Percentiles rank a stretch among this genome's conserved stretches.
Evolutionary conservation across 257 asterid species (phyloP).

Genomic region (Penstemon barbatus): DNA sequence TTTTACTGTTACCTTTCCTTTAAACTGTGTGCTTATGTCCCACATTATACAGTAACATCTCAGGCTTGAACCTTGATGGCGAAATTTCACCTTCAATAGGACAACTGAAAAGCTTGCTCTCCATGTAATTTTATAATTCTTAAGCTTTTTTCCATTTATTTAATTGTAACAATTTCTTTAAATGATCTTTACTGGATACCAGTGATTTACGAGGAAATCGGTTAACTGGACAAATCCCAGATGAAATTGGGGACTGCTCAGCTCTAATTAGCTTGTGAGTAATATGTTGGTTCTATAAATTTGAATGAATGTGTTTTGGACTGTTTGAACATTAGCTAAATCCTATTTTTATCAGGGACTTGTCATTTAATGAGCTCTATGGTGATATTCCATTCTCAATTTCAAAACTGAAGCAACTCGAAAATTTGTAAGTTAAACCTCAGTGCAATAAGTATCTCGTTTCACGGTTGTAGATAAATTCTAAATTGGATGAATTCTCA

Average conservation of each 20-base stretch:
- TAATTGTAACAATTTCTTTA: too few relatives aligned
- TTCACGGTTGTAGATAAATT: neutral
- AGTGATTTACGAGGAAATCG: conserved; percentile 78
- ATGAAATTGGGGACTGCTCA: conserved; percentile 96
- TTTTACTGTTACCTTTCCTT: conserved; percentile 2
- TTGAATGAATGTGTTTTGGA: neutral
- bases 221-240: conserved; percentile 94
- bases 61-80: conserved; percentile 88
- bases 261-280: conserved; percentile 66
- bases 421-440: conserved; percentile 52
- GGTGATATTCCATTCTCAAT: conserved; percentile 95
- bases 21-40: neutral
- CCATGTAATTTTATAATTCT: conserved; percentile 48
- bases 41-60: conserved; percentile 59
- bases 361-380: conserved; percentile 79
- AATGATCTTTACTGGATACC: neutral
- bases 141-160: neutral
- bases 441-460: too few relatives aligned
- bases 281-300: neutral
- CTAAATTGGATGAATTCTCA: neutral
- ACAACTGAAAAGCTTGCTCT: conserved; percentile 60
- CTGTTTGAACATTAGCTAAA: too few relatives aligned
- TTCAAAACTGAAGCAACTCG: conserved; percentile 91
- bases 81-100: conserved; percentile 94
- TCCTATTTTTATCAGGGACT: conserved; percentile 51